A percentile compares a stretch with the other conserved stretches of the same genome.
These are phyloP conservation scores for Colletotrichum sp. DNA, from an alignment of 2,329 filamentous ascomycete genomes.

Conservation along the genomic window DNA sequence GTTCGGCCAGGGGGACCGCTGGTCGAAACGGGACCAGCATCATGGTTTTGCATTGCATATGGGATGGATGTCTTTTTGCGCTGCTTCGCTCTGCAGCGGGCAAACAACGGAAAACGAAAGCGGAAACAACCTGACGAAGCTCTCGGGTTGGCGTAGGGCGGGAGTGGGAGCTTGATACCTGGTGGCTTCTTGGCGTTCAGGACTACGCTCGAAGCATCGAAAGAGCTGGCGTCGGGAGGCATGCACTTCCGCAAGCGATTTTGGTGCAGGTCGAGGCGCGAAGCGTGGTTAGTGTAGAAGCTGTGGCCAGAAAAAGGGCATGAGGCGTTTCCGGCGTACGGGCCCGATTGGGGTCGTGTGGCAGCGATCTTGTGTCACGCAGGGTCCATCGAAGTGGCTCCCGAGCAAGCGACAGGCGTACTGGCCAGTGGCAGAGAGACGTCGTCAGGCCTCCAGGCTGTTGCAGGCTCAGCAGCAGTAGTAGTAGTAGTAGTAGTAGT, in stretches of 20 bases:
- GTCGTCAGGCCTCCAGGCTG: not conserved
- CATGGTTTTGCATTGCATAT: constrained; percentile 15
- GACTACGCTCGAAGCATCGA: constrained; percentile 6
- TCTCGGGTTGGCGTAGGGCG: not conserved
- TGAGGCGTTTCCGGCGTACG: constrained; percentile 9
- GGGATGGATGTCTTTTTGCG: not conserved
- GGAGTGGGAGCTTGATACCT: not conserved
- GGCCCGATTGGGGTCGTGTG: not conserved
- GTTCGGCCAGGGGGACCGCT: constrained; percentile 3
- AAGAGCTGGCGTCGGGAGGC: not conserved
- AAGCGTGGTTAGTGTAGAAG: not conserved
- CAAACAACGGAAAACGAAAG: not conserved
- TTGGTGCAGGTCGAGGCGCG: not conserved
- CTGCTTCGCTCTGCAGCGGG: not conserved
- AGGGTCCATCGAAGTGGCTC: constrained; percentile 2
- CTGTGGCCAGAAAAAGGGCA: not conserved
- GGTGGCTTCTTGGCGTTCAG: constrained; percentile 4
- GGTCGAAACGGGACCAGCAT: constrained; percentile 12
- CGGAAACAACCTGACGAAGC: constrained; percentile 8
- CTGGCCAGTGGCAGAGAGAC: not conserved
- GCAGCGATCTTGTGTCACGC: constrained; percentile 12
- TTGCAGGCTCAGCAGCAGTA: not conserved
- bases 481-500: not conserved
- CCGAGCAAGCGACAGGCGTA: not conserved
- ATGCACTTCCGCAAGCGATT: constrained; percentile 4